Base-by-base conservation (phyloP, 495 filamentous ascomycete genomes). In the Massariosphaeria phaeospora region DNA sequence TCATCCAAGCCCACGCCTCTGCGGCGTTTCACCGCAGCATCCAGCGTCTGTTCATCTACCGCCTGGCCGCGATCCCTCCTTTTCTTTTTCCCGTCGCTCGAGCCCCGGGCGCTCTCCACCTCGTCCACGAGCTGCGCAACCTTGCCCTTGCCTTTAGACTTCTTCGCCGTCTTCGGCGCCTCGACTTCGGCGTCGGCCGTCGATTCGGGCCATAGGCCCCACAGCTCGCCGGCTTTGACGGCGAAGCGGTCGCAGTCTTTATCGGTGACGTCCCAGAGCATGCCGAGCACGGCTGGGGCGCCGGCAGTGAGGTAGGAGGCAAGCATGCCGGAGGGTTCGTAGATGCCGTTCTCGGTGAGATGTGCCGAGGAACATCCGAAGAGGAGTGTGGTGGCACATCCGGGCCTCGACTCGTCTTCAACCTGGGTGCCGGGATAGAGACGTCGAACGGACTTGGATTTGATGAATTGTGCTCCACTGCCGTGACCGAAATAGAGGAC, bases 261-360 rank as follows among this genome's bases (percentile, higher is more conserved):
- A 62, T 98, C 93, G 11, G 94, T 98, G 18, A 98, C 93, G 69
- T 98, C 93, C 93, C 93, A 98, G 30, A 98, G 74, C 3, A 87
- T 95, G 18, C 86, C 91, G 0, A 96, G 81, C 15, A 96, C 76
- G 9, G 91, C 89, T 12, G 62, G 65, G 12, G 61, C 45, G 6
- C 91, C 91, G 0, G 89, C 89, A 30, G 90, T 79, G 69, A 97
- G 80, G 70, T 96, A 97, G 55, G 88, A 87, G 69, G 90, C 80
- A n/a, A 88, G 84, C 29, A 88, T 89, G 0, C 93, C 93, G 61
- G 86, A 84, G 1, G 86, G 84, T 65, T 96, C 89, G 63, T 94
- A 95, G 55, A 93, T 83, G 21, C 91, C 93, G 0, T 83, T 79
- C 61, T 95, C 86, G 6, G 79, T 80, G 44, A 96, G 72, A 9